Evolutionary conservation across 805 yeast species (phyloP).

Genomic region (Starmerella asiatica): DNA sequence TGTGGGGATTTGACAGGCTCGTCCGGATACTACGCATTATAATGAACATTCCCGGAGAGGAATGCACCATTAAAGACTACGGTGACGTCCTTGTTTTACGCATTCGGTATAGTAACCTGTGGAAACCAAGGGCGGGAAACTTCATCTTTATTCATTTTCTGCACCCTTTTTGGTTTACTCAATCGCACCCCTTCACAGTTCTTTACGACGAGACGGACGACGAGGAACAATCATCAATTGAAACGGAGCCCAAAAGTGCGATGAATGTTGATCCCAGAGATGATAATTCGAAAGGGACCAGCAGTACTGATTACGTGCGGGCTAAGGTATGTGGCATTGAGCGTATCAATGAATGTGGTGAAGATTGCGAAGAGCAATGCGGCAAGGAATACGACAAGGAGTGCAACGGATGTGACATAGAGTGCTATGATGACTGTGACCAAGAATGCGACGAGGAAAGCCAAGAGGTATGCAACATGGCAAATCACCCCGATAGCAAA

Average conservation of each 20-base stretch:
- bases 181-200: slow-evolving; percentile 60
- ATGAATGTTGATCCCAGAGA: background rate
- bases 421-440: too few species aligned
- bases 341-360: too few species aligned
- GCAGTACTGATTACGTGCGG: slow-evolving; percentile 1
- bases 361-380: too few species aligned
- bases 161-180: slow-evolving; percentile 43
- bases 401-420: too few species aligned
- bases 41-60: slow-evolving; percentile 1
- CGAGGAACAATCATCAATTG: slow-evolving; percentile 1
- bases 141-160: slow-evolving; percentile 41
- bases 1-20: slow-evolving; percentile 61
- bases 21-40: slow-evolving; percentile 41
- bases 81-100: slow-evolving; percentile 20
- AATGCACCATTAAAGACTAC: slow-evolving; percentile 6
- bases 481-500: too few species aligned
- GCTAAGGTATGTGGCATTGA: too few species aligned
- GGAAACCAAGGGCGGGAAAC: slow-evolving; percentile 46
- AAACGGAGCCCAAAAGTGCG: background rate
- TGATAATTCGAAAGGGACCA: slow-evolving; percentile 5
- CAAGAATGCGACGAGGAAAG: too few species aligned
- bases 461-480: too few species aligned
- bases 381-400: too few species aligned
- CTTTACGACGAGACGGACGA: slow-evolving; percentile 9
- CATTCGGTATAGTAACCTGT: slow-evolving; percentile 31